These are phyloP conservation scores for Globisporangium carolinianum DNA, from an alignment of 352 stramenopile genomes.

Conservation along the genomic window DNA sequence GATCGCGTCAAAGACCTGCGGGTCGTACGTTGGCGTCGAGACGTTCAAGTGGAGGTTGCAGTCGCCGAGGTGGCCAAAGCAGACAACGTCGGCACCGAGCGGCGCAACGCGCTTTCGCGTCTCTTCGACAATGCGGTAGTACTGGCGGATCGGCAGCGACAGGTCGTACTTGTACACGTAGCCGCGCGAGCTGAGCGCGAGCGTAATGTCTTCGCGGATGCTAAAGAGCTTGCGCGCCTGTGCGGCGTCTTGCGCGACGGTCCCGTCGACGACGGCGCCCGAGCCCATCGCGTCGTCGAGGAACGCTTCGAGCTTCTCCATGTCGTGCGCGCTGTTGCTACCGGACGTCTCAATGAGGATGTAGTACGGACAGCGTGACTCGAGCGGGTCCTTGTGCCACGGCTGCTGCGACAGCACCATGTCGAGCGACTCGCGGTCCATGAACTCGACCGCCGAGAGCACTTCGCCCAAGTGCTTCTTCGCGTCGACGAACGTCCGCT, in stretches of 20 bases:
- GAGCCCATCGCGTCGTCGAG: conserved; percentile 69
- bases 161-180: conserved; percentile 99
- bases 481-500: conserved; percentile 74
- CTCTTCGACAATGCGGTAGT: conserved; percentile 88
- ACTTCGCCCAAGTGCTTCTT: conserved; percentile 91
- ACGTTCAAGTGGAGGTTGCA: conserved; percentile 97
- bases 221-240: conserved; percentile 91
- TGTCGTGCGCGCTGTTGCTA: conserved; percentile 88
- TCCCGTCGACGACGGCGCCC: conserved; percentile 84
- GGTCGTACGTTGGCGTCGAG: conserved; percentile 62
- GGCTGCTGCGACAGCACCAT: conserved; percentile 76
- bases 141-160: conserved; percentile 88
- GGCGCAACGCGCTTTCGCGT: conserved; percentile 45
- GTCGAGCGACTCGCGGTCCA: conserved; percentile 88
- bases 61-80: conserved; percentile 94
- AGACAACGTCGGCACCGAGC: conserved; percentile 57
- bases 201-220: conserved; percentile 92
- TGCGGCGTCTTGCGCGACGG: conserved; percentile 88
- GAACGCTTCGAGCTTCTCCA: conserved; percentile 86
- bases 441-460: conserved; percentile 94
- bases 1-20: conserved; percentile 51
- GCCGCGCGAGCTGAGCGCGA: conserved; percentile 77
- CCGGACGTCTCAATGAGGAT: conserved; percentile 96
- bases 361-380: conserved; percentile 77
- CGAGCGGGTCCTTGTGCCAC: conserved; percentile 62